Base-by-base conservation (phyloP, 164 flowering plant genomes). In the Vitis rotundifolia region DNA sequence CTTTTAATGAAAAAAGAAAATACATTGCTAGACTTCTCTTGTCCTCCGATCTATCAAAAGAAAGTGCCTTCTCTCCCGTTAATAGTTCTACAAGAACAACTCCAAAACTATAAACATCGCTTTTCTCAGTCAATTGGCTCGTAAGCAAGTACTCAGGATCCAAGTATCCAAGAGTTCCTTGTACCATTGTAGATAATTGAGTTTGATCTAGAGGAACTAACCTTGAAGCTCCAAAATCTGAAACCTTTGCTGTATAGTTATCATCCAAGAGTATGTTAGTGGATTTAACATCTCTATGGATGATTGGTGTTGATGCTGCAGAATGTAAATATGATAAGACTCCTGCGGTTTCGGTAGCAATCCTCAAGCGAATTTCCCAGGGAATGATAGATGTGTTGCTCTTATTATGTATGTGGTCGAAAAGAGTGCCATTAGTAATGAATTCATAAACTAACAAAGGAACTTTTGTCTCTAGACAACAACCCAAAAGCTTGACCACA, bases 381-480 rank as follows among this genome's bases (percentile, higher is more conserved):
- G 83, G 63, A 37, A 75, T 16, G 1, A 50, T 6, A 11, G 53
- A 29, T 6, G 69, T 53, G 11, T 49, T 13, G 9, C 37, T 2
- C 13, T 61, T 68, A 16, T 79, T 70, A 54, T 79, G 85, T 49
- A 86, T 55, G 55, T 81, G 84, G 3, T 81, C 59, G 12, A 63
- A 69, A 3, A 87, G 80, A n/a, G 84, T 80, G 3, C 87, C 84
- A 68, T 85, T 87, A 16, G 61, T 49, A 29, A 87, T 74, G 70
- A 71, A 83, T 58, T 87, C 90, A 16, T 83, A 83, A 18, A 85
- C 88, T 26, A 87, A 64, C 50, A 80, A 52, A 0, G 86, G 85
- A 3, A 83, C 84, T 71, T 76, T 78, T 9, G 83, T 78, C 75
- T 83, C 89, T 14, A 82, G 69, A 48, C 86, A 82, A 44, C 84